Evolutionary conservation across 2,329 filamentous ascomycete genomes (phyloP).

Genomic region (Magnaporthiopsis rhizophila): DNA sequence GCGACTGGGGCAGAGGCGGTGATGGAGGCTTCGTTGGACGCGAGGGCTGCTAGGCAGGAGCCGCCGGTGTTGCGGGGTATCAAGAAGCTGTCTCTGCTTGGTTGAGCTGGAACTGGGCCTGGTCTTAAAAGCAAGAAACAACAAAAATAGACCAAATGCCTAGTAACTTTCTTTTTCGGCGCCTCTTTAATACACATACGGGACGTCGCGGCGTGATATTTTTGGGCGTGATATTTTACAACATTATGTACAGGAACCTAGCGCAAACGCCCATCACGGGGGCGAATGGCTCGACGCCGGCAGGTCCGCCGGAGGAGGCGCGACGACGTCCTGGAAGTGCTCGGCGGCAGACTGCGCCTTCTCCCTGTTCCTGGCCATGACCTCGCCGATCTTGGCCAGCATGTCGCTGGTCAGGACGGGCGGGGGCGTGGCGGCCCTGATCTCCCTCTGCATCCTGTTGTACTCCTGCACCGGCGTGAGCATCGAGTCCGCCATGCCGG

Average conservation of each 20-base stretch:
- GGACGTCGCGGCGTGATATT: neutral
- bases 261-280: neutral
- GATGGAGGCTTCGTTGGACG: slow-evolving; percentile 41
- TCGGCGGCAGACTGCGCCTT: neutral
- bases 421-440: slow-evolving; percentile 44
- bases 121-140: no score
- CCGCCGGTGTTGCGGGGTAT: slow-evolving; percentile 39
- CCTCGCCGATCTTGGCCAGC: slow-evolving; percentile 53
- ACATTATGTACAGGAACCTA: neutral
- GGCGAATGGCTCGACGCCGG: neutral
- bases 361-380: slow-evolving; percentile 49
- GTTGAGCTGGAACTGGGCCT: slow-evolving; percentile 17
- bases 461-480: slow-evolving; percentile 52
- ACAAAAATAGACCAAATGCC: neutral
- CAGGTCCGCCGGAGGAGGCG: neutral
- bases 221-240: neutral
- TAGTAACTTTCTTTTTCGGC: neutral
- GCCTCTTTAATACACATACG: neutral
- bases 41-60: slow-evolving; percentile 33
- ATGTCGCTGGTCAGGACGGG: slow-evolving; percentile 49
- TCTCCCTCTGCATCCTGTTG: slow-evolving; percentile 44
- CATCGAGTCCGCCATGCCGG: slow-evolving; percentile 31
- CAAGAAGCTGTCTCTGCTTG: slow-evolving; percentile 41
- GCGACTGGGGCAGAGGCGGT: slow-evolving; percentile 31
- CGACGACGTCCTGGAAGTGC: neutral